Percentiles rank a stretch among this genome's conserved stretches.
Conservation (phyloP, 306 rosid species). For the Datisca glomerata region DNA sequence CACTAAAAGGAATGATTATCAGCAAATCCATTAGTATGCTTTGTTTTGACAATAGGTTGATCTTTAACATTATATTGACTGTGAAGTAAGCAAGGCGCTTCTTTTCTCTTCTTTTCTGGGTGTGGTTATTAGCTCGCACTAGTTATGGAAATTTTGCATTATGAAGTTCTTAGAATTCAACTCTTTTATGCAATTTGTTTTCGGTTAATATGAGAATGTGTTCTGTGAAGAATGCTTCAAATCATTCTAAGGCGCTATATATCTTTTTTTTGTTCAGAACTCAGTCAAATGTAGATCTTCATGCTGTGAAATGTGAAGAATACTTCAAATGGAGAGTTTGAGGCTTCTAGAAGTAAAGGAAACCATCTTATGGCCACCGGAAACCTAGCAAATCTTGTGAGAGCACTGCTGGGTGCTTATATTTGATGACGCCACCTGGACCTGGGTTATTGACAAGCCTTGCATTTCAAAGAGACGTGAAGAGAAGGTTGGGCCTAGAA, state of each 20-base stretch:
- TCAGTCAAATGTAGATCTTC: constrained; percentile 15
- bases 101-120: too few relatives aligned
- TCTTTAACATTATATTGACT: too few relatives aligned
- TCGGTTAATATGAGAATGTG: too few relatives aligned
- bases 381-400: constrained; percentile 46
- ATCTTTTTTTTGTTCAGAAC: constrained; percentile 30
- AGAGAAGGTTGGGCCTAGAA: constrained; percentile 60
- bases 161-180: too few relatives aligned
- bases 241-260: constrained; percentile 9
- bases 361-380: constrained; percentile 54
- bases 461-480: constrained; percentile 60
- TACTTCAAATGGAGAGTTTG: constrained; percentile 89
- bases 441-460: constrained; percentile 90
- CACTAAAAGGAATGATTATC: too few relatives aligned
- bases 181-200: not conserved
- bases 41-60: too few relatives aligned
- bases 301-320: constrained; percentile 57
- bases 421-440: constrained; percentile 48
- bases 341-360: constrained; percentile 52
- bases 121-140: too few relatives aligned
- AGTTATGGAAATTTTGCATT: not conserved
- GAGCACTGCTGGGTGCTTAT: constrained; percentile 65
- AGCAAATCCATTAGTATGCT: too few relatives aligned
- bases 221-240: constrained; percentile 1
- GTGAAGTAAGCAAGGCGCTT: too few relatives aligned